Evolutionary conservation across 2,329 filamentous ascomycete species (phyloP).

Genomic region (Penicillium vulpinum): DNA sequence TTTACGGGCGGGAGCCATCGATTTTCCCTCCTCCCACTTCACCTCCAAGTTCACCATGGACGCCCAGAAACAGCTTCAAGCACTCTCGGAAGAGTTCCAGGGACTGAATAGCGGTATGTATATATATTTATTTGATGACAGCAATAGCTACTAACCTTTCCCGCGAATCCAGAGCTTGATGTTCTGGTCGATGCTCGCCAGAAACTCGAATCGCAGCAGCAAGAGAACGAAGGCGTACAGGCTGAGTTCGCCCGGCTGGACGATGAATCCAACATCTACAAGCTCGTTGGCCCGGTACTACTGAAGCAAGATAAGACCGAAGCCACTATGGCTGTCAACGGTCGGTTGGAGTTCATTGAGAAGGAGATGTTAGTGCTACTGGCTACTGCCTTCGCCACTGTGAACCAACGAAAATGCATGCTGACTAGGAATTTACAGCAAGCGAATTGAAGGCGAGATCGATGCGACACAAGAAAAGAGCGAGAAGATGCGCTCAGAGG

Average conservation of each 20-base stretch:
- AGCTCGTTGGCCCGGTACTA: constrained; percentile 87
- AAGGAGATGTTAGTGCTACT: constrained; percentile 75
- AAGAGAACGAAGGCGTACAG: constrained; percentile 87
- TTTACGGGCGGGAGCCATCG: constrained; percentile 26
- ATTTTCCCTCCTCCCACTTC: constrained; percentile 33
- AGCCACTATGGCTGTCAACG: constrained; percentile 86
- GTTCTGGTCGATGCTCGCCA: constrained; percentile 75
- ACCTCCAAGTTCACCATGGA: constrained; percentile 44
- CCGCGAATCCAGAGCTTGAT: constrained; percentile 68
- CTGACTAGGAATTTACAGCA: constrained; percentile 45
- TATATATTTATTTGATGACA: background rate
- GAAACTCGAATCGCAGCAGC: constrained; percentile 86
- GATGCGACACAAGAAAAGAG: constrained; percentile 63
- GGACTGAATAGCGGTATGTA: constrained; percentile 75
- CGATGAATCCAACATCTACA: constrained; percentile 89
- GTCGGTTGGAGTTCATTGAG: constrained; percentile 85
- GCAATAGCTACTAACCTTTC: constrained; percentile 13
- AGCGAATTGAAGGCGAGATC: constrained; percentile 67
- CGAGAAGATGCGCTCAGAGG: constrained; percentile 66
- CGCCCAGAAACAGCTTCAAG: constrained; percentile 74
- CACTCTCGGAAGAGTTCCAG: constrained; percentile 82
- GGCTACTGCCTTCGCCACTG: background rate
- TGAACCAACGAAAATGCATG: background rate
- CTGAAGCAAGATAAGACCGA: constrained; percentile 93
- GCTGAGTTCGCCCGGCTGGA: constrained; percentile 82